Evolutionary conservation across 331 rosid species (phyloP), one percentile per base, ranked within the genome.

Genomic region (Pyracantha coccinea): DNA sequence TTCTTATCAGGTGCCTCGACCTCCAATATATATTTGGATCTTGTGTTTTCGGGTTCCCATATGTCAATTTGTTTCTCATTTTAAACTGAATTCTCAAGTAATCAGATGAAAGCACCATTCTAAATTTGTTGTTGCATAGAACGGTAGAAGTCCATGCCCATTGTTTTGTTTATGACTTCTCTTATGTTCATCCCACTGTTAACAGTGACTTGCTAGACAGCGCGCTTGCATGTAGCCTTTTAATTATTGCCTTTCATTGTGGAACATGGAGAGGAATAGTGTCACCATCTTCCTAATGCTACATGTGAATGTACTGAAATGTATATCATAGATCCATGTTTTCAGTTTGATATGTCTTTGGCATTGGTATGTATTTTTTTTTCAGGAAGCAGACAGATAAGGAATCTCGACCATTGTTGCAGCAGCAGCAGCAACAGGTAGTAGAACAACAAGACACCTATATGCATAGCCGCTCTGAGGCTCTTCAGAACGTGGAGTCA

Each of bases 401-500:
- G 79, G 98, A 91, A 80, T 76, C 85, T 81, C 96, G 88, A 68
- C 97, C 98, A 15, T 86, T 93, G 80, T 77, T 88, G 69, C 90
- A 85, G 14, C 83, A 85, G 10, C 84, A 80, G 4, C 92, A 74
- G 57, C 41, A 74, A 24, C 75, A 79, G 28, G 78, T 75, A 21
- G 44, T 63, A 32, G 74, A 76, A 59, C 84, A 83, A 45, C 92
- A 85, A 85, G 98, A 89, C 78, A 85, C 84, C 74, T 91, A 91
- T 90, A 93, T 91, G 97, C 97, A 93, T 82, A 89, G 92, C 87
- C 83, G 98, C 76, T 91, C 97, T 82, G 98, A 89, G 82, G 97
- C 98, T 78, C 91, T 93, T 81, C 97, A 88, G 63, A 93, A 93
- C 81, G 96, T 93, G 20, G 98, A 93, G 88, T 93, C 98, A 76